Conservation (phyloP, 768 basidiomycete species). For the Termitomyces sp. region DNA sequence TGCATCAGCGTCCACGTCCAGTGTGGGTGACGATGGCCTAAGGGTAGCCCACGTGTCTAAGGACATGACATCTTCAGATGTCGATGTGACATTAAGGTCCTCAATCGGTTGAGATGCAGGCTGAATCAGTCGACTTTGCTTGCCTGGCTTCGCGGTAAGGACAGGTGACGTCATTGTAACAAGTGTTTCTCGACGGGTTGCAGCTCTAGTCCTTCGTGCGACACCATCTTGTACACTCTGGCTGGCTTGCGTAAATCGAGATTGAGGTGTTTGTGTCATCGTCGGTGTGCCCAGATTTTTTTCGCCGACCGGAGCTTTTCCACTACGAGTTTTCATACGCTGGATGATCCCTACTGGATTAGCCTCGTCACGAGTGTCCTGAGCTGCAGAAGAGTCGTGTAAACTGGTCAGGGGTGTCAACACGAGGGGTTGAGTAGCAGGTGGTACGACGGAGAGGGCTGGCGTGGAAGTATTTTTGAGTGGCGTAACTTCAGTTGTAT, state of each 20-base stretch:
- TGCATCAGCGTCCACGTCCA: conserved; percentile 14
- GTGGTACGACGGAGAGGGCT: background rate
- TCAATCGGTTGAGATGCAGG: conserved; percentile 7
- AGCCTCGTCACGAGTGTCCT: background rate
- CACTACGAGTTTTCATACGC: conserved; percentile 37
- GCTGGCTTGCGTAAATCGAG: background rate
- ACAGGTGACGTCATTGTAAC: conserved; percentile 14
- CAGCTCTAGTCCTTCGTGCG: conserved; percentile 20
- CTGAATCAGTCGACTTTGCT: conserved; percentile 7
- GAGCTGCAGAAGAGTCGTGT: background rate
- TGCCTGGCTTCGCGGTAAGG: conserved; percentile 13
- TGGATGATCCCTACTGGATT: conserved; percentile 23
- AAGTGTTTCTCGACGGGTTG: conserved; percentile 13
- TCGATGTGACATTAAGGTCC: conserved; percentile 4
- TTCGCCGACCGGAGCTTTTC: conserved; percentile 18
- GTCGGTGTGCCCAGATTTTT: background rate
- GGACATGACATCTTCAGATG: conserved; percentile 10
- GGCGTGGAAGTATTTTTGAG: background rate
- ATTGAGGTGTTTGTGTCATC: background rate
- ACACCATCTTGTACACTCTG: conserved; percentile 11
- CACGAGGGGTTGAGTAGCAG: background rate
- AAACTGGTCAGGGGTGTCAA: background rate
- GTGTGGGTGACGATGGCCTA: conserved; percentile 16
- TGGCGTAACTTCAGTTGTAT: conserved; percentile 4
- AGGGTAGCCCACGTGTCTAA: conserved; percentile 19